Conservation (phyloP, 176 grass and related monocot genomes). For the Ampelocalamus luodianensis region DNA sequence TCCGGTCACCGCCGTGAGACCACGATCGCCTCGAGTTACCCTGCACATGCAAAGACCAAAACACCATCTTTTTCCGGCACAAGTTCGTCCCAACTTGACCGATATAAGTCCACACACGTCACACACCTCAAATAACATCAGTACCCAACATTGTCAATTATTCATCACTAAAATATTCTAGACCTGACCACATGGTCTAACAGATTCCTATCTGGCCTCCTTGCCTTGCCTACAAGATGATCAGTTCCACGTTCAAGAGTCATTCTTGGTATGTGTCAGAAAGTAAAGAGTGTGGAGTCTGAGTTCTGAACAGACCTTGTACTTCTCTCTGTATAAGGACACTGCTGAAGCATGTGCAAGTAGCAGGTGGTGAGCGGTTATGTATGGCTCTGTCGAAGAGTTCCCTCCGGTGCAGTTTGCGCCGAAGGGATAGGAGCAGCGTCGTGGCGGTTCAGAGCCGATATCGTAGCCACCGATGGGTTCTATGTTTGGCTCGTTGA, state of each 20-base stretch:
- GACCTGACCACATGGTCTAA: too few species aligned
- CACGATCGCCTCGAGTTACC: too few species aligned
- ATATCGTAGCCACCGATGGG: conserved; percentile 48
- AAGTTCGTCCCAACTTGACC: too few species aligned
- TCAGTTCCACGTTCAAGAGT: neutral
- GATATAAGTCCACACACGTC: too few species aligned
- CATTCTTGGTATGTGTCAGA: neutral
- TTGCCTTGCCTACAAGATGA: conserved; percentile 45
- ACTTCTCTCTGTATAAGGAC: conserved; percentile 61
- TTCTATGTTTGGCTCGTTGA: conserved; percentile 79
- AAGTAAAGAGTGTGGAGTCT: neutral
- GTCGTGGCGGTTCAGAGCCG: conserved; percentile 49
- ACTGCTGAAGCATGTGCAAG: conserved; percentile 59
- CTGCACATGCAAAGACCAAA: too few species aligned
- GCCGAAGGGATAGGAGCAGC: conserved; percentile 74
- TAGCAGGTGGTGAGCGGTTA: conserved; percentile 51
- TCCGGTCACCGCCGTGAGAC: too few species aligned
- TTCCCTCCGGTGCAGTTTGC: conserved; percentile 56
- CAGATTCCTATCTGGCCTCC: conserved; percentile 73
- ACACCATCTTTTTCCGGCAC: too few species aligned
- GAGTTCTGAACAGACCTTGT: conserved; percentile 28
- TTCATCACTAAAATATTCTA: too few species aligned
- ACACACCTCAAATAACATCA: too few species aligned
- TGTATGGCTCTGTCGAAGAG: conserved; percentile 69
- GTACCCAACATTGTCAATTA: too few species aligned